These are phyloP conservation scores for Claviceps monticola DNA, from an alignment of 2,329 filamentous ascomycete genomes.

Conservation along the genomic window DNA sequence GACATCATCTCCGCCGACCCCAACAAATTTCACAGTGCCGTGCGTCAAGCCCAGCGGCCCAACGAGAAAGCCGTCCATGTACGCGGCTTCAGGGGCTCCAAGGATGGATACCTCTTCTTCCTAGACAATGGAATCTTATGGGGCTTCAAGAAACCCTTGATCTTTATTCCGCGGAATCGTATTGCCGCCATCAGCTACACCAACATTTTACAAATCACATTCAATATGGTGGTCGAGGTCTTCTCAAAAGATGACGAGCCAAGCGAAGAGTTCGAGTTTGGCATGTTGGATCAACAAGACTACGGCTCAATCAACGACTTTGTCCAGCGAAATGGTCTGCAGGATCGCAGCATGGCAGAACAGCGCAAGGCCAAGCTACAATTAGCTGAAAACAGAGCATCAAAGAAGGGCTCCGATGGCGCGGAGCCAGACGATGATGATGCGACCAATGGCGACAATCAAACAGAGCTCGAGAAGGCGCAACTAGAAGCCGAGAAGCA, in stretches of 20 bases:
- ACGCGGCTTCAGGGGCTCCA: slow-evolving; percentile 51
- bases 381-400: slow-evolving; percentile 42
- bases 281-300: slow-evolving; percentile 57
- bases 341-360: slow-evolving; percentile 57
- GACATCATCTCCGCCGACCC: slow-evolving; percentile 39
- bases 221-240: slow-evolving; percentile 52
- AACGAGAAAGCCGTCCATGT: slow-evolving; percentile 52
- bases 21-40: slow-evolving; percentile 41
- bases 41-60: slow-evolving; percentile 43
- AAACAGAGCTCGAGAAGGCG: slow-evolving; percentile 36
- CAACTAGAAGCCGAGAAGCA: slow-evolving; percentile 37
- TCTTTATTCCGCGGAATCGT: slow-evolving; percentile 47
- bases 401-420: slow-evolving; percentile 30
- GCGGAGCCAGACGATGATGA: slow-evolving; percentile 19
- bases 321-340: slow-evolving; percentile 44
- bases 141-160: slow-evolving; percentile 56
- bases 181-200: slow-evolving; percentile 54
- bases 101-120: slow-evolving; percentile 56
- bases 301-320: slow-evolving; percentile 52
- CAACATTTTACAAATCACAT: slow-evolving; percentile 52
- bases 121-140: slow-evolving; percentile 52
- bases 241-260: slow-evolving; percentile 32
- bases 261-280: slow-evolving; percentile 51
- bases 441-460: slow-evolving; percentile 18
- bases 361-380: slow-evolving; percentile 50